Evolutionary conservation across 495 filamentous ascomycete species (phyloP), one percentile per base, ranked within the genome.

Genomic region (Margaritispora aquatica): DNA sequence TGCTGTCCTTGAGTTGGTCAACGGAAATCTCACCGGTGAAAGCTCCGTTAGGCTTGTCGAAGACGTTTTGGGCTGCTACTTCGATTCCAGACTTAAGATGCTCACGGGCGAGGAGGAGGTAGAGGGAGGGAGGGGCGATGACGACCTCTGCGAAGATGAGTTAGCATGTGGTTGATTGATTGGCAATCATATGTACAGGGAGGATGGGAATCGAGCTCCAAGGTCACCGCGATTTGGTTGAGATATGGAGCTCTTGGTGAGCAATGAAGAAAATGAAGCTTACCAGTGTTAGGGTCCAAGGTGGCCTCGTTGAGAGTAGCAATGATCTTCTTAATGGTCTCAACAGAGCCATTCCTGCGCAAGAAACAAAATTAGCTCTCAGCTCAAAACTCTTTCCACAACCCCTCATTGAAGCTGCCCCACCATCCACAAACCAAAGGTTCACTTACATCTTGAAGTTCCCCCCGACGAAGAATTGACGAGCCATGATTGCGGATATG

Each of bases 381-480:
- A n/a, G n/a, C n/a, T n/a, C n/a, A n/a, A 26, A 23, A 27, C 19
- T 41, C 57, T 44, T 23, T 55, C 26, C 10, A 44, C 38, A 17
- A 44, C 38, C 38, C 38, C 38, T 44, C 38, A 44, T 44, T 44
- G 38, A n/a, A 44, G 38, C 38, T 44, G 27, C 26, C 55, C 47
- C 22, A 24, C 29, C 48, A 54, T 19, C 20, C 54, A 34, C 13
- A 27, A 54, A 23, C 31, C n/a, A n/a, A n/a, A 13, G 34, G 26
- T 17, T n/a, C 24, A 76, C 81, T 55, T 73, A 93, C 91, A 96
- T 96, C 81, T 98, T 98, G 82, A 97, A 97, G 85, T 97, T 98
- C 71, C 94, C 94, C 73, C 94, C 94, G 72, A 98, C 90, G 77
- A 98, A 97, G 83, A 97, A 98, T 86, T 91, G 88, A 80, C 94